Percentiles rank a stretch among this genome's conserved stretches.
phyloP scores from a whole-genome alignment of 176 grass and related monocot genomes.

The Carex kokanica region DNA sequence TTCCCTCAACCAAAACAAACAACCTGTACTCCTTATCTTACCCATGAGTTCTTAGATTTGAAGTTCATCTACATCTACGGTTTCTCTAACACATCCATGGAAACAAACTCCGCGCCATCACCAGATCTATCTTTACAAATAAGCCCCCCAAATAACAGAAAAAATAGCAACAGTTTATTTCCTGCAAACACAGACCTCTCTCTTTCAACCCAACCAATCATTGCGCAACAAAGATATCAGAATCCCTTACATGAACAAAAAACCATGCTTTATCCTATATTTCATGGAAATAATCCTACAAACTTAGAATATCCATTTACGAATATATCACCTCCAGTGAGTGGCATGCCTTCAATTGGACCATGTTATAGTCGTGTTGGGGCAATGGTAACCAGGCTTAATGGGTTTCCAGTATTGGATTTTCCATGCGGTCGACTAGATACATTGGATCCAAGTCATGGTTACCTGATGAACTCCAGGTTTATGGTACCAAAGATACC shows the following conservation, averaged over 20 bases:
- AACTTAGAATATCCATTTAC: conserved; percentile 9
- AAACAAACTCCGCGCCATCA: conserved; percentile 18
- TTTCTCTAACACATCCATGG: conserved; percentile 30
- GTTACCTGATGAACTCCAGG: conserved; percentile 17
- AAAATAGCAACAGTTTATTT: not conserved
- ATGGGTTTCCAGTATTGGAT: not conserved
- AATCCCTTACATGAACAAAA: not conserved
- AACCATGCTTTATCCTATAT: not conserved
- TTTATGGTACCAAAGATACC: conserved; percentile 31
- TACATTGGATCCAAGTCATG: conserved; percentile 18
- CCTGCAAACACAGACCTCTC: conserved; percentile 13
- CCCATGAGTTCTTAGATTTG: conserved; percentile 18
- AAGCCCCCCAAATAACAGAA: conserved; percentile 27
- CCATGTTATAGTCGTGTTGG: not conserved
- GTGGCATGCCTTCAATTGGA: conserved; percentile 2
- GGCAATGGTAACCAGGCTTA: conserved; percentile 2
- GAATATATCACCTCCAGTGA: not conserved
- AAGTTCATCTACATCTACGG: conserved; percentile 11
- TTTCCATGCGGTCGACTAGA: conserved; percentile 21
- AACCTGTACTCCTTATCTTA: not conserved
- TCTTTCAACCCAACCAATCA: conserved; percentile 22
- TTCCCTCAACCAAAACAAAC: conserved; percentile 1
- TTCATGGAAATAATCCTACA: conserved; percentile 19
- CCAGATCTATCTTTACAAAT: conserved; percentile 45
- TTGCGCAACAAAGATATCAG: not conserved